A percentile compares a stretch with the other conserved stretches of the same genome.
Conservation (phyloP, 148 eudicot genomes). For the Dysphania ambrosioides region DNA sequence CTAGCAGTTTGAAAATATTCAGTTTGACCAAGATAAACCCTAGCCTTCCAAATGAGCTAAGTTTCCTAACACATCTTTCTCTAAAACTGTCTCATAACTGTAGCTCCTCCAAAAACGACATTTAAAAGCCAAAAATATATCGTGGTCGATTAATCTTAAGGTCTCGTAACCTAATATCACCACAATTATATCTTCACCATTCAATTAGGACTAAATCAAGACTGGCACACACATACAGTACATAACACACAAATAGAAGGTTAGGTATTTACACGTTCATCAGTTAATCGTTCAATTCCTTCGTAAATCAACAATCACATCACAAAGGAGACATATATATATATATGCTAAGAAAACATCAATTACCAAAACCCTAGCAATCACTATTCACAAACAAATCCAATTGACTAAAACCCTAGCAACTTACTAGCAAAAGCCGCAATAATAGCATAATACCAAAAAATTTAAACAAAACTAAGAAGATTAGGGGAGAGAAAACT, state of each 20-base stretch:
- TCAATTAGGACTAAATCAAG: not conserved
- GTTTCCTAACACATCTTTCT: too few species aligned
- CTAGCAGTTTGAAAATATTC: not conserved
- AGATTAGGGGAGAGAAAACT: slow-evolving; percentile 19
- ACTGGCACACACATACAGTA: not conserved
- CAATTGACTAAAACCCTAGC: not conserved
- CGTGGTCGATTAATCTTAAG: too few species aligned
- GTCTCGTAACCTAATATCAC: not conserved
- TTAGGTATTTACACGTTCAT: too few species aligned
- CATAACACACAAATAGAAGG: too few species aligned
- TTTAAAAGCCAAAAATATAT: not conserved
- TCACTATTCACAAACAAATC: not conserved
- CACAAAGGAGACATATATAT: too few species aligned
- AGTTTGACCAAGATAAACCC: not conserved
- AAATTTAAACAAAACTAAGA: not conserved
- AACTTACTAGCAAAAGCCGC: not conserved
- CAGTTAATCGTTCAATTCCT: too few species aligned
- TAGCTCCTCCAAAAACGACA: too few species aligned
- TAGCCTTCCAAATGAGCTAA: not conserved
- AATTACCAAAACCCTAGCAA: slow-evolving; percentile 8
- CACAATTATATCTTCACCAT: not conserved
- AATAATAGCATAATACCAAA: not conserved
- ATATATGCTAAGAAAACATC: not conserved
- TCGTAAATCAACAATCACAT: too few species aligned
- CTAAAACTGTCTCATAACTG: too few species aligned